Evolutionary conservation across 495 filamentous ascomycete species (phyloP), one percentile per base, ranked within the genome.

Genomic region (Trichoderma reesei): DNA sequence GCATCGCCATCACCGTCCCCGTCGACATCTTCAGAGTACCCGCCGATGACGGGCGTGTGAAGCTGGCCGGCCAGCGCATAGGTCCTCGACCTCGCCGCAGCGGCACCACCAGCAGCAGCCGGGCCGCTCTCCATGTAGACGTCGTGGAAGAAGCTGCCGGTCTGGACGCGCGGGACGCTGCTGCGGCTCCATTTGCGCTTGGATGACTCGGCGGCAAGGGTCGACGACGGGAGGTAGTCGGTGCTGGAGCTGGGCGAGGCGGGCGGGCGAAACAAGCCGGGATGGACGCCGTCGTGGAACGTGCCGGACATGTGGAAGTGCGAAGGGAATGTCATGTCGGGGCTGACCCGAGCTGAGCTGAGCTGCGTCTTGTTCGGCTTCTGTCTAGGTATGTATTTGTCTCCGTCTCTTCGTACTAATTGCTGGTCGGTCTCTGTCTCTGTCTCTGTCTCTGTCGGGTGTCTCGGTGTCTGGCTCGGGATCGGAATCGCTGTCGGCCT

Each of bases 191-290:
- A 72, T 67, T 82, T 79, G 62, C 78, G 73, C 61, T 63, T 81
- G 74, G 51, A 56, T 11, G 51, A 56, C 51, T 56, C 51, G 51
- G 51, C 16, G 1, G 51, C 51, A 56, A 56, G 34, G 26, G 51
- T 56, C 20, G 59, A 42, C 4, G 59, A 42, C 5, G 59, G 31
- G 38, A 83, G 75, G 67, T 87, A 84, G 18, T 84, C 68, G 9
- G 86, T 85, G 34, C 78, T 83, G 8, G 86, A 86, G 5, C 38
- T 41, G 36, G 85, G 81, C 16, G 88, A 84, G n/a, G 76, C 72
- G 5, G 89, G 88, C 2, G 87, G 82, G 65, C 85, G 88, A 71
- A 91, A 92, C 68, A 92, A 74, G 72, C 83, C 72, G 69, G 81
- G 75, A 83, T 86, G 71, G 76, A 76, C 73, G 76, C 72, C 63